These are phyloP conservation scores for Oryza australiensis DNA, from an alignment of 176 grass and related monocot genomes.

Conservation along the genomic window DNA sequence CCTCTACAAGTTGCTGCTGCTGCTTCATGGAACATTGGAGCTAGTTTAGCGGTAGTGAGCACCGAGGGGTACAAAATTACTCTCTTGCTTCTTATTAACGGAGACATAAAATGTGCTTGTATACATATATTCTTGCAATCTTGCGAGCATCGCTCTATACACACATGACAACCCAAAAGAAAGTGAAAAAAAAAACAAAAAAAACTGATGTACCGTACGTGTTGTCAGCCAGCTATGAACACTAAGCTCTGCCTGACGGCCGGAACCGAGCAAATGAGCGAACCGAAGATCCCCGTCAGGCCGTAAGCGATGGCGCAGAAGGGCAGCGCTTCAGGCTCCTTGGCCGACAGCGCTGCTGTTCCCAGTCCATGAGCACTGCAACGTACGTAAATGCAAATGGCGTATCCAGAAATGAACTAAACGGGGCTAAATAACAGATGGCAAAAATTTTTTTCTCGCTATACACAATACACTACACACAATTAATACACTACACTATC, in stretches of 20 bases:
- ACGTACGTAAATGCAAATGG: neutral
- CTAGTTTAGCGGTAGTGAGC: too few species aligned
- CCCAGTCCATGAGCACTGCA: slow-evolving; percentile 87
- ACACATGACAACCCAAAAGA: neutral
- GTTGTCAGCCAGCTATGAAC: slow-evolving; percentile 60
- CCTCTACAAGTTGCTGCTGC: too few species aligned
- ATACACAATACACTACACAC: too few species aligned
- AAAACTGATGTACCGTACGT: too few species aligned
- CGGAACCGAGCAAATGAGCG: slow-evolving; percentile 73
- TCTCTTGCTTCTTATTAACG: neutral
- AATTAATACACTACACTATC: too few species aligned
- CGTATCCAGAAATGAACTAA: too few species aligned
- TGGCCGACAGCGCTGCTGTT: slow-evolving; percentile 88
- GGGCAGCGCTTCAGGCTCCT: slow-evolving; percentile 85
- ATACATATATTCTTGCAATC: neutral
- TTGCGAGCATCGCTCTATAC: neutral
- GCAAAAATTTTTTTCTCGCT: too few species aligned
- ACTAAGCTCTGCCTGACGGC: slow-evolving; percentile 79
- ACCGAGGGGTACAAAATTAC: neutral
- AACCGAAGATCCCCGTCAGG: slow-evolving; percentile 78
- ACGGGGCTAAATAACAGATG: too few species aligned
- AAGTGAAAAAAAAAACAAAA: neutral
- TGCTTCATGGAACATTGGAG: too few species aligned
- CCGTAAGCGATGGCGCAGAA: slow-evolving; percentile 96
- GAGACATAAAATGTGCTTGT: neutral